Percentiles rank a stretch among this genome's conserved stretches.
These are phyloP conservation scores for Pachysolen tannophilus DNA, from an alignment of 805 yeast species.

Conservation along the genomic window DNA sequence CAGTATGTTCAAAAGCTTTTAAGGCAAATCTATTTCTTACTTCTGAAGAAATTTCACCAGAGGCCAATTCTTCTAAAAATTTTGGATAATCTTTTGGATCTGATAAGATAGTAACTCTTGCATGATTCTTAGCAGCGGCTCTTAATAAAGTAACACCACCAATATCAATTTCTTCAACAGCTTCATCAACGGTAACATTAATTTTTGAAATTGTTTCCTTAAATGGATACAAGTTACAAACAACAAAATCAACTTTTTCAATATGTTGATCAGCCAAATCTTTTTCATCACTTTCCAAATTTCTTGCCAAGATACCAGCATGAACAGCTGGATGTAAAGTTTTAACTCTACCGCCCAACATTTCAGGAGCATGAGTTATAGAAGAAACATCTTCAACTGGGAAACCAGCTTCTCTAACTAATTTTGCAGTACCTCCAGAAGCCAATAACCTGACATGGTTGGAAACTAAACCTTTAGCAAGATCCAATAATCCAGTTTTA, in stretches of 20 bases:
- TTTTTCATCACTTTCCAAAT: constrained; percentile 81
- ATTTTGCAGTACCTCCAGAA: constrained; percentile 93
- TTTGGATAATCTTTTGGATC: constrained; percentile 91
- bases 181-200: constrained; percentile 93
- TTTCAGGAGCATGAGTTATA: constrained; percentile 97
- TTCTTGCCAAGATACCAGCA: constrained; percentile 94
- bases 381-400: constrained; percentile 93
- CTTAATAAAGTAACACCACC: constrained; percentile 96
- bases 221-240: constrained; percentile 97
- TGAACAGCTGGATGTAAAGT: constrained; percentile 98
- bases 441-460: constrained; percentile 90
- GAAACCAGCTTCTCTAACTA: constrained; percentile 96
- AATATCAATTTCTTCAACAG: constrained; percentile 97
- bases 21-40: constrained; percentile 81
- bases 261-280: constrained; percentile 86
- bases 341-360: constrained; percentile 98
- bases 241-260: constrained; percentile 93
- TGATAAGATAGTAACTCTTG: constrained; percentile 89
- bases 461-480: constrained; percentile 89
- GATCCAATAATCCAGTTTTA: constrained; percentile 91
- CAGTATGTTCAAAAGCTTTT: constrained; percentile 97
- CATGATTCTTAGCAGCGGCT: constrained; percentile 98
- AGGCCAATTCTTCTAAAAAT: constrained; percentile 72
- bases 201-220: constrained; percentile 94
- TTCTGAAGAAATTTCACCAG: constrained; percentile 63